Evolutionary conservation across 306 rosid genomes (phyloP).

Genomic region (Vachellia pachyceras): DNA sequence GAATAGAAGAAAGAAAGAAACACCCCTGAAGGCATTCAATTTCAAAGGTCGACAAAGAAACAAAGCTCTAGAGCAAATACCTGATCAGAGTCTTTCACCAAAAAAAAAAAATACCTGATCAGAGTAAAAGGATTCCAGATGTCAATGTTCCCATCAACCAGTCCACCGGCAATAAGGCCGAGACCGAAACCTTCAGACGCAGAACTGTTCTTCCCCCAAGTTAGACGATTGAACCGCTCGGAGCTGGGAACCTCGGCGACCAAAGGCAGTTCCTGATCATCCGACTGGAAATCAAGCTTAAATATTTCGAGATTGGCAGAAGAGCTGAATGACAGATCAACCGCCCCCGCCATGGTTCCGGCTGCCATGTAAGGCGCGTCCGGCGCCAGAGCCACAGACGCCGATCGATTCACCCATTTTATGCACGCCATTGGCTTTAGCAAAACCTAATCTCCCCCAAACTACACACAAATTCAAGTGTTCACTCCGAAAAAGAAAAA

Average conservation of each 20-base stretch:
- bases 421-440: conserved; percentile 71
- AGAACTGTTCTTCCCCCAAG: conserved; percentile 75
- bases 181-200: conserved; percentile 65
- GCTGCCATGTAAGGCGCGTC: conserved; percentile 95
- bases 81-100: conserved; percentile 87
- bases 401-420: conserved; percentile 92
- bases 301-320: conserved; percentile 93
- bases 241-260: conserved; percentile 85
- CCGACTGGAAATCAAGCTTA: conserved; percentile 95
- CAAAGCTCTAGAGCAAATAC: conserved; percentile 49
- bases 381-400: conserved; percentile 93
- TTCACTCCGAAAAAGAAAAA: neutral
- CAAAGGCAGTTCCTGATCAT: conserved; percentile 79
- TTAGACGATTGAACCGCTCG: conserved; percentile 83
- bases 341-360: conserved; percentile 99
- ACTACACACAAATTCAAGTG: conserved; percentile 36
- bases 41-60: conserved; percentile 16
- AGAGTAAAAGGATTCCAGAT: conserved; percentile 87
- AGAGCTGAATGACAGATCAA: conserved; percentile 96
- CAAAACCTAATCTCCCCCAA: conserved; percentile 41
- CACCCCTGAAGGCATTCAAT: conserved; percentile 25
- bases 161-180: conserved; percentile 92
- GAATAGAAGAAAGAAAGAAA: neutral
- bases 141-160: conserved; percentile 90
- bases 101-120: conserved; percentile 92